Conservation (phyloP, 1,284 basidiomycete genomes). For the Pseudozyma flocculosa region DNA sequence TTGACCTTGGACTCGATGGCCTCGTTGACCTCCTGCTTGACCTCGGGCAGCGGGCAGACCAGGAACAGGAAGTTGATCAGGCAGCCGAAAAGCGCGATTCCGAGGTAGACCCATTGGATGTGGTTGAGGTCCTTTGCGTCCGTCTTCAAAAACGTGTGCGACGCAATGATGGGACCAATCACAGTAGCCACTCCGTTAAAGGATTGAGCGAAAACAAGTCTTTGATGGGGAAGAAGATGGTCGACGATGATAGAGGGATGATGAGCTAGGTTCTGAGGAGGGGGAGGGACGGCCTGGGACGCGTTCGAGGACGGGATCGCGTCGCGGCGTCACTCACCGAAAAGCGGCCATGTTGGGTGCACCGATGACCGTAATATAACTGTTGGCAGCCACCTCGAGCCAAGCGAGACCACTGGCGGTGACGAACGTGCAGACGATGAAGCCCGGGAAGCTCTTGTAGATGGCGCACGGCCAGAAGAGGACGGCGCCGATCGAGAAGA, state of each 20-base stretch:
- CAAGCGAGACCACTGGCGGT: conserved; percentile 68
- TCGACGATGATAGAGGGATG: too few species aligned
- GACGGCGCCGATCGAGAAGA: conserved; percentile 54
- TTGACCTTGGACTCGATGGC: conserved; percentile 10
- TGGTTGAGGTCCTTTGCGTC: conserved; percentile 66
- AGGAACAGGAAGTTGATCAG: conserved; percentile 70
- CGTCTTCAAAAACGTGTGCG: conserved; percentile 72
- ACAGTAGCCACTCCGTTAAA: conserved; percentile 79
- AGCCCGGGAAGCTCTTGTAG: conserved; percentile 21
- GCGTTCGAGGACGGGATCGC: too few species aligned
- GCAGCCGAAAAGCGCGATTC: conserved; percentile 68
- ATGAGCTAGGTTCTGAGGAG: too few species aligned
- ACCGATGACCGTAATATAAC: conserved; percentile 70
- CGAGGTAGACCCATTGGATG: conserved; percentile 80
- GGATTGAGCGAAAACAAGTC: conserved; percentile 76
- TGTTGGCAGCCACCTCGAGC: conserved; percentile 69
- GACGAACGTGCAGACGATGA: conserved; percentile 37
- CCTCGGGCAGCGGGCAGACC: conserved; percentile 74
- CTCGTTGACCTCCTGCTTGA: conserved; percentile 60
- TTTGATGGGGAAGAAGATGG: too few species aligned
- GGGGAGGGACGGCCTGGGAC: too few species aligned
- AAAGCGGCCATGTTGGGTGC: conserved; percentile 70
- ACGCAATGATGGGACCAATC: conserved; percentile 76
- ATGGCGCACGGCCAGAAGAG: conserved; percentile 31
- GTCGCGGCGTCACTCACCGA: too few species aligned